Conservation (phyloP, 768 basidiomycete species). For the Hygrophoropsis aurantiaca region DNA sequence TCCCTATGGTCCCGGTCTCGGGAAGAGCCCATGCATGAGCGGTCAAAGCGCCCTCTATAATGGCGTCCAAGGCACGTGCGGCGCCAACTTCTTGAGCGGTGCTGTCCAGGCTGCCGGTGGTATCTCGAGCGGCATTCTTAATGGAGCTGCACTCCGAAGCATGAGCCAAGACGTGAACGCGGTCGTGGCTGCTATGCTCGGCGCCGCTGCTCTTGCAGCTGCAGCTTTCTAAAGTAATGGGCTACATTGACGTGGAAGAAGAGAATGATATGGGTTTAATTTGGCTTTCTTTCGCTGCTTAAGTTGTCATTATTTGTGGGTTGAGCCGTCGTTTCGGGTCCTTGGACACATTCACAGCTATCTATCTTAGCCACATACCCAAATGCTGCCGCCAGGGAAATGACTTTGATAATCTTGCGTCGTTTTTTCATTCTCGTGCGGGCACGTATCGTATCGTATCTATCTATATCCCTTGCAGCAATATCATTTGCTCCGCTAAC, state of each 20-base stretch:
- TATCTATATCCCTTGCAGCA: no score
- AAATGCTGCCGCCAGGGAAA: not conserved
- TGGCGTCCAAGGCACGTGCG: conserved; percentile 64
- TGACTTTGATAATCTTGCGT: not conserved
- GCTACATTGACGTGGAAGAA: not conserved
- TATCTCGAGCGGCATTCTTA: conserved; percentile 38
- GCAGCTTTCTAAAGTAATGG: conserved; percentile 21
- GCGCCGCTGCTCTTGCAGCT: conserved; percentile 32
- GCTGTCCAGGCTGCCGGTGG: conserved; percentile 70
- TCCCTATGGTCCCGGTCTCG: conserved; percentile 77
- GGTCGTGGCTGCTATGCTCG: conserved; percentile 30
- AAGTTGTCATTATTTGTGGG: conserved; percentile 20
- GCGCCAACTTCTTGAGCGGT: conserved; percentile 64
- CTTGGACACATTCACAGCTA: conserved; percentile 10
- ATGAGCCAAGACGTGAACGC: conserved; percentile 25
- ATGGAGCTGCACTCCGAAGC: conserved; percentile 25
- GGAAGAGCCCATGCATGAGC: conserved; percentile 59
- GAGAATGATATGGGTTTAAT: not conserved
- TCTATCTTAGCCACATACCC: conserved; percentile 20
- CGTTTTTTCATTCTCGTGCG: conserved; percentile 10
- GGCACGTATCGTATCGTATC: no score
- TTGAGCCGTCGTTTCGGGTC: conserved; percentile 9
- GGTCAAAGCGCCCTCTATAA: conserved; percentile 68
- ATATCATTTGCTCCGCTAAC: no score
- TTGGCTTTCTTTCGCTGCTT: conserved; percentile 17